Conservation (phyloP, 2,329 filamentous ascomycete species). For the Fusarium begoniae region DNA sequence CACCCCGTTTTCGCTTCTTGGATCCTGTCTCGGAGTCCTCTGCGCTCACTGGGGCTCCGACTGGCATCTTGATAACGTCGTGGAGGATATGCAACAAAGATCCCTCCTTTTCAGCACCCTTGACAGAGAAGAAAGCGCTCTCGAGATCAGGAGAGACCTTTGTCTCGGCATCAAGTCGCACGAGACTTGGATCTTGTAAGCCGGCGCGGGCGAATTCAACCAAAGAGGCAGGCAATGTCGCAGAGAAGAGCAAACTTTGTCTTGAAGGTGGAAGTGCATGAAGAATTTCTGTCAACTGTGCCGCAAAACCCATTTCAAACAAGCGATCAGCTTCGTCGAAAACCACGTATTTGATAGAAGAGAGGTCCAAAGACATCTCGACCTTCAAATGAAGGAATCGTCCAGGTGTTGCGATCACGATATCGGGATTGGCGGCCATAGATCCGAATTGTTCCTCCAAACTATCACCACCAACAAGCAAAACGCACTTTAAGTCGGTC, state of each 20-base stretch:
- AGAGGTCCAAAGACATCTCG: slow-evolving; percentile 93
- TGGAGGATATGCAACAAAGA: slow-evolving; percentile 88
- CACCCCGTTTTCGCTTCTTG: slow-evolving; percentile 77
- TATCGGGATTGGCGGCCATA: slow-evolving; percentile 95
- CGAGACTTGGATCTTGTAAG: slow-evolving; percentile 88
- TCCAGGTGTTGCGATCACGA: slow-evolving; percentile 95
- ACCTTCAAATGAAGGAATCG: slow-evolving; percentile 97
- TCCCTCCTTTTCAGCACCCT: slow-evolving; percentile 92
- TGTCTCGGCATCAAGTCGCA: slow-evolving; percentile 91
- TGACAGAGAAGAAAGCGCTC: slow-evolving; percentile 93
- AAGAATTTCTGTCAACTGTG: slow-evolving; percentile 91
- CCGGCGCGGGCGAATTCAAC: slow-evolving; percentile 97
- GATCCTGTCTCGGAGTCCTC: slow-evolving; percentile 54
- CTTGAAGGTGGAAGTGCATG: slow-evolving; percentile 84
- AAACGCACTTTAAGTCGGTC: slow-evolving; percentile 88
- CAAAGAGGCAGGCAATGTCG: slow-evolving; percentile 90
- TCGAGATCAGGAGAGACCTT: slow-evolving; percentile 97
- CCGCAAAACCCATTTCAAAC: slow-evolving; percentile 98
- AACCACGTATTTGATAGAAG: slow-evolving; percentile 90
- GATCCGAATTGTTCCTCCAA: slow-evolving; percentile 93
- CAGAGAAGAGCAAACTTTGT: slow-evolving; percentile 94
- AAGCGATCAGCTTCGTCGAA: slow-evolving; percentile 97
- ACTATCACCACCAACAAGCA: slow-evolving; percentile 94
- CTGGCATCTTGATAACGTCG: slow-evolving; percentile 92
- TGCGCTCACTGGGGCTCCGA: slow-evolving; percentile 65